These are phyloP conservation scores for Lizanozyma gosingica DNA, from an alignment of 1,139 yeast genomes.

Conservation along the genomic window DNA sequence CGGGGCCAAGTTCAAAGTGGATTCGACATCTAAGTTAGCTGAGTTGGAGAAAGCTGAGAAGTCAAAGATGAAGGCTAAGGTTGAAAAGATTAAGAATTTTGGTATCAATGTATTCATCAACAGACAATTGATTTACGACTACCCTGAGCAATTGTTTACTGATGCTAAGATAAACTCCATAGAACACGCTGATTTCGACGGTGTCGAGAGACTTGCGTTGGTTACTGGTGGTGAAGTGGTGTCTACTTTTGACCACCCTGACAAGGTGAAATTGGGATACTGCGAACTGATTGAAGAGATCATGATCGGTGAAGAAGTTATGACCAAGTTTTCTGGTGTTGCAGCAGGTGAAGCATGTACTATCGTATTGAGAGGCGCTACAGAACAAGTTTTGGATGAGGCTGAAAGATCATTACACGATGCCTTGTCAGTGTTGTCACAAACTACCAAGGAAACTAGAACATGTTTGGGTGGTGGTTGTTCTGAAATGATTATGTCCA, in stretches of 20 bases:
- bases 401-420: conserved; percentile 97
- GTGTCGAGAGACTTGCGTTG: conserved; percentile 90
- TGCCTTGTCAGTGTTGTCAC: conserved; percentile 90
- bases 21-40: conserved; percentile 89
- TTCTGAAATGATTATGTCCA: conserved; percentile 96
- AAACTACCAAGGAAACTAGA: conserved; percentile 90
- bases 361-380: conserved; percentile 91
- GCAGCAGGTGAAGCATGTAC: conserved; percentile 97
- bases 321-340: conserved; percentile 87
- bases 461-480: conserved; percentile 98
- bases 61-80: conserved; percentile 84
- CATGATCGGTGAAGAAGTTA: conserved; percentile 82
- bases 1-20: conserved; percentile 97
- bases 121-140: conserved; percentile 93
- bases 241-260: conserved; percentile 92
- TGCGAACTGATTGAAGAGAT: conserved; percentile 89
- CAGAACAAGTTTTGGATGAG: conserved; percentile 92
- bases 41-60: conserved; percentile 94
- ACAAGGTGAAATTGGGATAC: conserved; percentile 72
- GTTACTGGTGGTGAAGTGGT: conserved; percentile 98
- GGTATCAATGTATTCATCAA: conserved; percentile 88
- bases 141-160: conserved; percentile 92
- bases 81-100: conserved; percentile 74
- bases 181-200: conserved; percentile 98
- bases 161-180: conserved; percentile 84